These are phyloP conservation scores for Talaromyces adpressus DNA, from an alignment of 495 filamentous ascomycete species.

Conservation along the genomic window DNA sequence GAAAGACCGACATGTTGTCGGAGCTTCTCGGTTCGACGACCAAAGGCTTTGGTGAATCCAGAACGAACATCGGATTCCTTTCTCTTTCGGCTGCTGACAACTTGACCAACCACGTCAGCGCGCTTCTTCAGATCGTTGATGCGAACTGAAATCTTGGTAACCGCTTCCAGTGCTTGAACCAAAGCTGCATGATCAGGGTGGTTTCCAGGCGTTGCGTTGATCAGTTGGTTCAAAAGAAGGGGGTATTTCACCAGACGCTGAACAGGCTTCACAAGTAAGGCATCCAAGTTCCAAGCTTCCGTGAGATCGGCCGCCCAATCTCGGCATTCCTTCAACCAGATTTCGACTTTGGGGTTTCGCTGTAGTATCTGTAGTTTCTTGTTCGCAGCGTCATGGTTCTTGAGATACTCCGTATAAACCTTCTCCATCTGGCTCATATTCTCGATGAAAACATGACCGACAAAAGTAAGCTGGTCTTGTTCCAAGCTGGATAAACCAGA, in stretches of 20 bases:
- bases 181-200: constrained; percentile 76
- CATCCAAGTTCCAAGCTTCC: constrained; percentile 86
- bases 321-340: constrained; percentile 90
- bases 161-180: constrained; percentile 50
- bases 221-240: constrained; percentile 67
- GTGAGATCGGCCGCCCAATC: constrained; percentile 84
- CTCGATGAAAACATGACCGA: constrained; percentile 71
- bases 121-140: constrained; percentile 93
- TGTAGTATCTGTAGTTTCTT: constrained; percentile 69
- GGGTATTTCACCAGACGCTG: constrained; percentile 91
- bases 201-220: constrained; percentile 67
- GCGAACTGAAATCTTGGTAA: constrained; percentile 66
- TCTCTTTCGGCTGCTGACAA: constrained; percentile 72
- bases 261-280: constrained; percentile 89
- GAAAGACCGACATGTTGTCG: constrained; percentile 60
- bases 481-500: constrained; percentile 48
- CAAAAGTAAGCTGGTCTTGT: constrained; percentile 65
- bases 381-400: constrained; percentile 78
- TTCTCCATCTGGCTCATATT: constrained; percentile 74
- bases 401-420: constrained; percentile 77
- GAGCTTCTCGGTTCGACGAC: constrained; percentile 73
- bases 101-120: constrained; percentile 80
- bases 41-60: constrained; percentile 79
- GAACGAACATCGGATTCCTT: constrained; percentile 84
- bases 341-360: constrained; percentile 63